Evolutionary conservation across 2,329 filamentous ascomycete species (phyloP).

Genomic region (Hymenoscyphus fraxineus): DNA sequence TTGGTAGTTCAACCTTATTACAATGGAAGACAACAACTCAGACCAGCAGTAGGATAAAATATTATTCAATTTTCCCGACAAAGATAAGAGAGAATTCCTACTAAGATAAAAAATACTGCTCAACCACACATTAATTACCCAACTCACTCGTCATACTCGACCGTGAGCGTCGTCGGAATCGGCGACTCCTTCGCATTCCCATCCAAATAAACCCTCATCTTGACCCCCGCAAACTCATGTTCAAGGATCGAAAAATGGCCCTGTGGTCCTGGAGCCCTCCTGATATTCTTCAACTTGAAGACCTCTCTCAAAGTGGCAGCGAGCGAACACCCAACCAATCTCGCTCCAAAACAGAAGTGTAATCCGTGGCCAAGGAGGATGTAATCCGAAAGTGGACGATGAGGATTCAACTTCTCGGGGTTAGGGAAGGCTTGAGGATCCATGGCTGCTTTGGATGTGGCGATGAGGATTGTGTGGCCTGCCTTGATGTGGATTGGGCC

Average conservation of each 20-base stretch:
- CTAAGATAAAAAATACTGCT: neutral
- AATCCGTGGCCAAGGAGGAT: conserved; percentile 40
- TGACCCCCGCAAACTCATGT: conserved; percentile 44
- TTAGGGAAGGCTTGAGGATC: conserved; percentile 40
- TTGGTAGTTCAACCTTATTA: no score
- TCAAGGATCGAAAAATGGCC: conserved; percentile 43
- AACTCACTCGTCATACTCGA: conserved; percentile 39
- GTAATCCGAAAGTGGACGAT: conserved; percentile 40
- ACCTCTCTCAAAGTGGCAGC: conserved; percentile 43
- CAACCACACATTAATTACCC: neutral
- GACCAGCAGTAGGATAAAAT: neutral
- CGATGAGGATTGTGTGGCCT: conserved; percentile 41
- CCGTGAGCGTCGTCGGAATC: conserved; percentile 40
- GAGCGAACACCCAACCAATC: conserved; percentile 38
- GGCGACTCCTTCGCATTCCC: conserved; percentile 44
- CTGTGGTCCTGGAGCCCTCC: conserved; percentile 36
- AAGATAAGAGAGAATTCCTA: neutral
- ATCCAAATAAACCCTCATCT: conserved; percentile 47
- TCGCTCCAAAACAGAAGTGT: conserved; percentile 40
- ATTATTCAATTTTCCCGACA: neutral
- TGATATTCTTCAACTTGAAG: conserved; percentile 43
- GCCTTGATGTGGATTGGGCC: conserved; percentile 45
- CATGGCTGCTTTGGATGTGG: conserved; percentile 42
- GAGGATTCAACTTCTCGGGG: conserved; percentile 41
- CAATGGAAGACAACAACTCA: neutral